Evolutionary conservation across 2,329 filamentous ascomycete species (phyloP).

Genomic region (Penicillium rolfsii): DNA sequence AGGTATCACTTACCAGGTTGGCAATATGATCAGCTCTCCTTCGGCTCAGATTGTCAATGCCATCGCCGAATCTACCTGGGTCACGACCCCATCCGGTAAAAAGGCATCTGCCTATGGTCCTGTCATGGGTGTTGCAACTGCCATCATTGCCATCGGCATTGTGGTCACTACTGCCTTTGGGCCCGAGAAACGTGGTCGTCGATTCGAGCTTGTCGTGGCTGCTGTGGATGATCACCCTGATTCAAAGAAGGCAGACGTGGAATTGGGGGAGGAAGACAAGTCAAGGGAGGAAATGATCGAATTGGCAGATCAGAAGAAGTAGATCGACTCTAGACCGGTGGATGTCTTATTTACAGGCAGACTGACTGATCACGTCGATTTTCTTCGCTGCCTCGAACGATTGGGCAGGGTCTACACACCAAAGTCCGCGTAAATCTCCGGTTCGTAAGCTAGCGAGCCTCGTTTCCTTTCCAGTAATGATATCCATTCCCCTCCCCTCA

Average conservation of each 20-base stretch:
- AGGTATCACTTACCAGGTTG: constrained; percentile 74
- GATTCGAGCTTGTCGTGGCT: constrained; percentile 65
- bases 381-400: constrained; percentile 40
- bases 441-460: neutral
- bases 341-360: constrained; percentile 16
- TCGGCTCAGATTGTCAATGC: constrained; percentile 78
- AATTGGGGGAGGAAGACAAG: constrained; percentile 24
- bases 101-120: constrained; percentile 71
- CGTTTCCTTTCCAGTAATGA: constrained; percentile 13
- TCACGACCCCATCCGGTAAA: constrained; percentile 59
- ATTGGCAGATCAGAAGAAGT: constrained; percentile 23
- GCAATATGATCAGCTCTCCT: constrained; percentile 64
- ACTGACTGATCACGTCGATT: constrained; percentile 43
- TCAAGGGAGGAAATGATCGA: constrained; percentile 32
- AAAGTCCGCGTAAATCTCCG: constrained; percentile 32
- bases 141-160: constrained; percentile 74
- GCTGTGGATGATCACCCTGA: constrained; percentile 33
- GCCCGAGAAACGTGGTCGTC: constrained; percentile 72
- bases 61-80: constrained; percentile 64
- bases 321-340: neutral
- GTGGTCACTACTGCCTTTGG: constrained; percentile 69
- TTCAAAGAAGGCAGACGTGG: constrained; percentile 28
- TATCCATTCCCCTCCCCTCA: constrained; percentile 31
- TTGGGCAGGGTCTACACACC: constrained; percentile 38
- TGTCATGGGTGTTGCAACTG: constrained; percentile 74